Percentiles rank a stretch among this genome's conserved stretches.
phyloP scores from a whole-genome alignment of 148 eudicot species.

The Mesembryanthemum crystallinum region DNA sequence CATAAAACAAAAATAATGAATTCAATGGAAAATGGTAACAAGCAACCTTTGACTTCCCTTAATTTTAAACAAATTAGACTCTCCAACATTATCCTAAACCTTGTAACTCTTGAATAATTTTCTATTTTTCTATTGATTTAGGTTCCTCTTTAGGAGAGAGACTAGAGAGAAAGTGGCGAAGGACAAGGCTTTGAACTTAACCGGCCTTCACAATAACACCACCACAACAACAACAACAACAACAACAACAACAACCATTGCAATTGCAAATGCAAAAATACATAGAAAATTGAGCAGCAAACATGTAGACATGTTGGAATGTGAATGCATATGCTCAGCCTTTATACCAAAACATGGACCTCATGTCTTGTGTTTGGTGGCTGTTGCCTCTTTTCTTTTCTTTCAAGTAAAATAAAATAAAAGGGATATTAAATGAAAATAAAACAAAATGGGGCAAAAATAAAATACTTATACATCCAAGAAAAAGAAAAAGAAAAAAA shows the following conservation, averaged over 20 bases:
- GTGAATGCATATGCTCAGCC: not conserved
- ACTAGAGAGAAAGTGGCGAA: not conserved
- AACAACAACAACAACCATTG: not conserved
- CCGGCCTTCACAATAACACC: not conserved
- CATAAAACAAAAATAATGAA: too few species aligned
- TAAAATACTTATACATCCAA: not conserved
- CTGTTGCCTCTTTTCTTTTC: not conserved
- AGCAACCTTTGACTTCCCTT: too few species aligned
- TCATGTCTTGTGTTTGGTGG: constrained; percentile 26
- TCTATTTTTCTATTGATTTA: not conserved
- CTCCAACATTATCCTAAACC: not conserved
- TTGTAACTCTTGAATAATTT: not conserved
- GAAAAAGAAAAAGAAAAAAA: constrained; percentile 5
- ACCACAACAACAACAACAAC: too few species aligned
- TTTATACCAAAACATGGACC: not conserved
- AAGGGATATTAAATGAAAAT: not conserved
- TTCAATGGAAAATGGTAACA: too few species aligned
- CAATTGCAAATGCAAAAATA: not conserved
- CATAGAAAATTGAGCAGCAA: constrained; percentile 11
- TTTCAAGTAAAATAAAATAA: not conserved
- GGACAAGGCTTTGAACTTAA: not conserved
- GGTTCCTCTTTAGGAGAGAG: not conserved
- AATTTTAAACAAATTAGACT: too few species aligned
- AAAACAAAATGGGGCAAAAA: not conserved
- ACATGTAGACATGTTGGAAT: constrained; percentile 13